Evolutionary conservation across 257 asterid genomes (phyloP).

Genomic region (Solanum okadae): DNA sequence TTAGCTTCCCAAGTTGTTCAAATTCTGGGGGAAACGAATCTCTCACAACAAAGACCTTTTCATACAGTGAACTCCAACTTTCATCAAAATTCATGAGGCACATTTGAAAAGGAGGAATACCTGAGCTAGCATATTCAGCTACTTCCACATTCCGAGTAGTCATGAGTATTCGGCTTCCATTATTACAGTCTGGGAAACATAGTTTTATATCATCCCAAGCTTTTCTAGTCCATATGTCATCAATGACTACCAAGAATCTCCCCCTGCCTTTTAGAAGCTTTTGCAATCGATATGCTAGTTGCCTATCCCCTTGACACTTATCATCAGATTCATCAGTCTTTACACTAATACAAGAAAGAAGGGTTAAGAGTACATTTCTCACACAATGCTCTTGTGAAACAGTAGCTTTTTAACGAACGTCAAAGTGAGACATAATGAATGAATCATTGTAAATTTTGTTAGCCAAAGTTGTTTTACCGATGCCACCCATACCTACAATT

Average conservation of each 20-base stretch:
- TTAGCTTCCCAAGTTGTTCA: neutral
- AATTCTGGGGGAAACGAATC: neutral
- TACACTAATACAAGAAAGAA: neutral
- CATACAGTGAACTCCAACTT: neutral
- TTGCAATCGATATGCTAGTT: neutral
- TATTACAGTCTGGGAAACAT: neutral
- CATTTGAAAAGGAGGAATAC: neutral
- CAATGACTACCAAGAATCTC: neutral
- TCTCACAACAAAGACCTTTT: neutral
- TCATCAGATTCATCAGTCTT: neutral
- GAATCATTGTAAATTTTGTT: neutral
- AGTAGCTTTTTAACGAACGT: neutral
- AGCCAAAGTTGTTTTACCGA: neutral
- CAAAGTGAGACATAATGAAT: neutral
- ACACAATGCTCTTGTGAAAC: neutral
- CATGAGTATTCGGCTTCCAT: neutral
- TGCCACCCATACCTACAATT: neutral
- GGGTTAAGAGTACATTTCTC: neutral
- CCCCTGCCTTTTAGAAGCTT: neutral
- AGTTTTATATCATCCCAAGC: neutral
- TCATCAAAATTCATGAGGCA: neutral
- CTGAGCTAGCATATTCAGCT: neutral
- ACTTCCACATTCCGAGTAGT: neutral
- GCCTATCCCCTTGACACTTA: neutral
- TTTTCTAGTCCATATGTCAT: neutral